These are phyloP conservation scores for Saraca asoca DNA, from an alignment of 331 rosid genomes.

Conservation along the genomic window DNA sequence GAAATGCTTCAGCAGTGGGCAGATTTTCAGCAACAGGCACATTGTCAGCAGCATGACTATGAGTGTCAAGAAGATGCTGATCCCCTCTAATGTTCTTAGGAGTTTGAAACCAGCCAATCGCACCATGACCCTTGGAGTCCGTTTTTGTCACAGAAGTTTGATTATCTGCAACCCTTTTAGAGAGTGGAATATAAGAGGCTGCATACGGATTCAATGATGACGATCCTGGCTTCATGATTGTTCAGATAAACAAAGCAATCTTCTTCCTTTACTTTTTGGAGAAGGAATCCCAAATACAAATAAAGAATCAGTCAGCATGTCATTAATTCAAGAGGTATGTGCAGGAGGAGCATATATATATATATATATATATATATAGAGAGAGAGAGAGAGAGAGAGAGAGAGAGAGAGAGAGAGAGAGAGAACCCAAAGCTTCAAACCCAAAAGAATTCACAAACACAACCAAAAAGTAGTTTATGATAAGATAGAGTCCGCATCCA, in stretches of 20 bases:
- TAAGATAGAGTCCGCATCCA: background rate
- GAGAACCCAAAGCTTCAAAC: constrained; percentile 22
- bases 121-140: constrained; percentile 35
- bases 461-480: background rate
- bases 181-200: constrained; percentile 68
- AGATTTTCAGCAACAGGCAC: constrained; percentile 34
- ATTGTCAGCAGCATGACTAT: constrained; percentile 29
- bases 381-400: too few species aligned
- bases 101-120: constrained; percentile 42
- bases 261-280: constrained; percentile 18
- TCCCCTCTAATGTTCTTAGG: constrained; percentile 36
- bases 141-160: constrained; percentile 37
- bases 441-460: constrained; percentile 7
- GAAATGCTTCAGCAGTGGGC: constrained; percentile 28
- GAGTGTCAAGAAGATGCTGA: constrained; percentile 29
- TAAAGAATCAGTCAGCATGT: constrained; percentile 28
- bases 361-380: background rate
- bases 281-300: background rate
- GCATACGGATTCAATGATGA: constrained; percentile 86
- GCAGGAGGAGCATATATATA: background rate
- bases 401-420: too few species aligned
- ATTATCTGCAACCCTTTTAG: constrained; percentile 50
- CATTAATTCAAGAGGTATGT: background rate
- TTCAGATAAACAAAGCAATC: constrained; percentile 31
- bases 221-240: constrained; percentile 55